Percentiles rank a stretch among this genome's conserved stretches.
phyloP scores from a whole-genome alignment of 202 grass and related monocot genomes.

The Thinopyrum obtusiflorum region DNA sequence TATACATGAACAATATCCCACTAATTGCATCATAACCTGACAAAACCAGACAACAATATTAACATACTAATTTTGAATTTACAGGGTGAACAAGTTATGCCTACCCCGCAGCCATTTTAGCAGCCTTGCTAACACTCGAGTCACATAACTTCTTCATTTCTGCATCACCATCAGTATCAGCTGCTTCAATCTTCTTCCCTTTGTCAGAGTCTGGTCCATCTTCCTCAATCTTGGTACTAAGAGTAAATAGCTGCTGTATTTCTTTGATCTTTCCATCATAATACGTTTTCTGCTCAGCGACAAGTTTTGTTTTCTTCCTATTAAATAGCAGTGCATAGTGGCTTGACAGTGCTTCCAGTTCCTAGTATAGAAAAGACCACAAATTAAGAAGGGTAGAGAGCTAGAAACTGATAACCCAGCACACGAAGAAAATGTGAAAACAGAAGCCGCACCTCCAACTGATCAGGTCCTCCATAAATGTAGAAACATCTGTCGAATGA shows the following conservation, averaged over 20 bases:
- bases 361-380: constrained; percentile 44
- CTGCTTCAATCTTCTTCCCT: constrained; percentile 79
- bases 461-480: constrained; percentile 98
- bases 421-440: constrained; percentile 12
- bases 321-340: constrained; percentile 90
- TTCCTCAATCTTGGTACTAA: constrained; percentile 67
- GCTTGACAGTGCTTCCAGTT: constrained; percentile 92
- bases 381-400: neutral
- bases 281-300: constrained; percentile 74
- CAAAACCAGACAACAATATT: constrained; percentile 29
- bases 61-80: constrained; percentile 16
- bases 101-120: constrained; percentile 96
- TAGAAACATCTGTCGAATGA: constrained; percentile 99
- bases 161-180: constrained; percentile 59
- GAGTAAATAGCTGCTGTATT: constrained; percentile 78
- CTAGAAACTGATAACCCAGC: constrained; percentile 6
- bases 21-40: constrained; percentile 18
- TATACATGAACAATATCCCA: constrained; percentile 5
- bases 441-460: constrained; percentile 62
- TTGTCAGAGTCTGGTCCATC: constrained; percentile 72
- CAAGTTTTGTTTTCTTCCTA: constrained; percentile 87
- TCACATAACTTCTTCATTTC: constrained; percentile 88
- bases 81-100: constrained; percentile 17
- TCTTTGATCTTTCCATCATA: constrained; percentile 81
- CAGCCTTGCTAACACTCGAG: constrained; percentile 92